These are phyloP conservation scores for Aspergillus sp. DNA, from an alignment of 2,329 filamentous ascomycete genomes.

Conservation along the genomic window DNA sequence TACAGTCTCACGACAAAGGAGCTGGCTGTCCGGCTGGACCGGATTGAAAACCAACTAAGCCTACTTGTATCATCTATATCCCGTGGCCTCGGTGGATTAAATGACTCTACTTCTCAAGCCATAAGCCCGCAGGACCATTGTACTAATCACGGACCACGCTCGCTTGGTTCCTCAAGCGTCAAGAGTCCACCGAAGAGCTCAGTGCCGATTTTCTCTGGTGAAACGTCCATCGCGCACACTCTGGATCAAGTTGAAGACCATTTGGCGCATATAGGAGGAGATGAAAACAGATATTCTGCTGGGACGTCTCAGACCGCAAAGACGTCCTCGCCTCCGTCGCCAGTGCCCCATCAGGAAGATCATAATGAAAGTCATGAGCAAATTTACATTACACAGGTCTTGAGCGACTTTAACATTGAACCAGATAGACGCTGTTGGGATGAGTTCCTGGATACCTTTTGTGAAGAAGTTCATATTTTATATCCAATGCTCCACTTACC, in stretches of 20 bases:
- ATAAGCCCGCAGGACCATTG: neutral
- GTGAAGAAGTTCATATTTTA: slow-evolving; percentile 16
- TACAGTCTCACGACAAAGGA: neutral
- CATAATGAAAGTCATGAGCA: neutral
- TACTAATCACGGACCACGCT: neutral
- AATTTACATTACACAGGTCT: slow-evolving; percentile 1
- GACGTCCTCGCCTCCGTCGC: slow-evolving; percentile 9
- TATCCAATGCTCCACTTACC: slow-evolving; percentile 19
- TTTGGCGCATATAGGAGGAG: slow-evolving; percentile 8
- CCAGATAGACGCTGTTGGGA: slow-evolving; percentile 10
- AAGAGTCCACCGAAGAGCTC: neutral
- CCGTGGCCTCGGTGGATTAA: neutral
- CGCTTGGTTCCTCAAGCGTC: neutral
- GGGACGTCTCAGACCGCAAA: neutral
- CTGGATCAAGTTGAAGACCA: slow-evolving; percentile 15
- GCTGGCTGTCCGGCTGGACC: neutral
- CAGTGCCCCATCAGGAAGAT: neutral
- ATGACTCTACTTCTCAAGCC: neutral
- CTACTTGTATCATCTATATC: neutral
- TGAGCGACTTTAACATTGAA: slow-evolving; percentile 6
- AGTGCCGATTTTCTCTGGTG: slow-evolving; percentile 14
- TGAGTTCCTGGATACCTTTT: slow-evolving; percentile 11
- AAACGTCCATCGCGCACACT: slow-evolving; percentile 16
- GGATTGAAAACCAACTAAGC: neutral
- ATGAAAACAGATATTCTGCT: slow-evolving; percentile 3